Conservation (phyloP, 768 basidiomycete species). For the Trichaptum fuscoviolaceum region DNA sequence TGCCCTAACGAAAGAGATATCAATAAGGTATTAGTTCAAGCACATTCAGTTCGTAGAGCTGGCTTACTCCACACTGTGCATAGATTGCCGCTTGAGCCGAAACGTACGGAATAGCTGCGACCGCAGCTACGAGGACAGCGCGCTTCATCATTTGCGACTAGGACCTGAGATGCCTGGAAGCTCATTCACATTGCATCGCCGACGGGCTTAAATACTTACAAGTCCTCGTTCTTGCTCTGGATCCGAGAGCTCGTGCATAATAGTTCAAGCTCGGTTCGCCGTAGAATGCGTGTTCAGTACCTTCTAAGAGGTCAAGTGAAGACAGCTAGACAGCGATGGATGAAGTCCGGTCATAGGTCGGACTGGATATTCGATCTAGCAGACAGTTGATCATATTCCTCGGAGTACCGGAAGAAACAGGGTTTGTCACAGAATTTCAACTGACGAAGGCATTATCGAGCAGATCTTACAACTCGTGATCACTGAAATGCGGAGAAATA, state of each 20-base stretch:
- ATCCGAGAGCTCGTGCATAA: not conserved
- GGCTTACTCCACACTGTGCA: conserved; percentile 1
- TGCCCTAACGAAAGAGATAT: not conserved
- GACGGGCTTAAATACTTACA: not conserved
- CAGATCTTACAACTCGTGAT: not conserved
- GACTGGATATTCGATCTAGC: not conserved
- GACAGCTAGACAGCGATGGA: not conserved
- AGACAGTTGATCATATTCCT: too few species aligned
- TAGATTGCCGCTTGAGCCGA: not conserved
- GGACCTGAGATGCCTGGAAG: not conserved
- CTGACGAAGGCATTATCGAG: too few species aligned
- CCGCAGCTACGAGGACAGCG: not conserved
- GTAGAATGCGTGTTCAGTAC: too few species aligned
- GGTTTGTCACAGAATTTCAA: too few species aligned
- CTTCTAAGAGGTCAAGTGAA: not conserved
- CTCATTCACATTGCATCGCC: not conserved
- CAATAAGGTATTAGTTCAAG: not conserved
- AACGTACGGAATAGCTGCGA: not conserved
- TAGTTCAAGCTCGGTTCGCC: too few species aligned
- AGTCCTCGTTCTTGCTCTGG: not conserved
- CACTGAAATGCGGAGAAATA: not conserved
- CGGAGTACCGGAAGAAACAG: too few species aligned
- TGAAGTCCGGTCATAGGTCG: not conserved
- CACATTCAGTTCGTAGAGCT: not conserved
- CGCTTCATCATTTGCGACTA: not conserved